Evolutionary conservation across 2,329 filamentous ascomycete genomes (phyloP), one percentile per base, ranked within the genome.

Genomic region (Epichloe aotearoae): DNA sequence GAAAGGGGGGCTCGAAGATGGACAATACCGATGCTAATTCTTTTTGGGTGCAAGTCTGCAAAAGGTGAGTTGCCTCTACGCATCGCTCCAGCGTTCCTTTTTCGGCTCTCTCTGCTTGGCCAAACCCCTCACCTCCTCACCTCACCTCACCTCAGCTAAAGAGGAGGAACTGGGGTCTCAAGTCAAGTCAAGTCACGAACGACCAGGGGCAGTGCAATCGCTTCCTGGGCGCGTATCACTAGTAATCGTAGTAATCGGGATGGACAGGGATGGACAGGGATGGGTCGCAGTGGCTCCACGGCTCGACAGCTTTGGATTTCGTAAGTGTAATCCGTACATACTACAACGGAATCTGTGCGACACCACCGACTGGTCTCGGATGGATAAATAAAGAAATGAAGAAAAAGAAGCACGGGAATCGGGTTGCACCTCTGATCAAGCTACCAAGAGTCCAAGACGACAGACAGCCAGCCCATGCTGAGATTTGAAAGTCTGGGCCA

Each of bases 61-160:
- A 50, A 37, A 37, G 52, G 41, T 45, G 49, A 53, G 52, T 53
- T 53, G 41, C 39, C 45, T 42, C 45, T 46, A 36, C 48, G 52
- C 44, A 49, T 40, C 34, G 49, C 40, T 26, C 45, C 30, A 48
- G 23, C 33, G 44, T 37, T 47, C 47, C 42, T 42, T 52, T 45
- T 49, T 46, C 4, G 34, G 51, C 45, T 50, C 44, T 20, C 44
- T 20, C 44, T 26, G 40, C 48, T 33, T 23, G 47, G 15, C 47
- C 43, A 46, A 50, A 49, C 48, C 51, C 52, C 26, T 30, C 26
- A 30, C 26, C 8, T 30, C 26, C 26, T 30, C 26, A 8, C 26
- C 26, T 26, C 23, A 26, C 23, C 6, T 26, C 26, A 1, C 26
- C 7, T 26, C 26, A 26, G 7, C 26, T 26, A 8, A 26, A 26